Evolutionary conservation across 148 eudicot species (phyloP), one percentile per base, ranked within the genome.

Genomic region (Fagopyrum tataricum): DNA sequence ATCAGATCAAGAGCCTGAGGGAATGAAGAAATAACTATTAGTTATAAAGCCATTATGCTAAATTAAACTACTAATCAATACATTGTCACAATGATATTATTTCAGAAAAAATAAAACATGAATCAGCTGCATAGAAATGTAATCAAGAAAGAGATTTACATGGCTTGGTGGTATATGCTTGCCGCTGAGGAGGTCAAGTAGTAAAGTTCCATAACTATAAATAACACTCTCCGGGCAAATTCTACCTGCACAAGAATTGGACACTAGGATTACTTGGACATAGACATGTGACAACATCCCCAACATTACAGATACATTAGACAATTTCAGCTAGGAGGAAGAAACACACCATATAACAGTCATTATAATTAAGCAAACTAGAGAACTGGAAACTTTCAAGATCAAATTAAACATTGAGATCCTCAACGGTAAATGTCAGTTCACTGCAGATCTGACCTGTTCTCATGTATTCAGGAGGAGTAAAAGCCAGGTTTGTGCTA

Each of bases 401-500:
- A 52, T 52, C 17, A 52, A 6, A 52, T 17, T 17, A 17, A 52
- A 52, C 58, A 52, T 52, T 17, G 58, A 52, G 23, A 52, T 52
- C 10, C 31, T 31, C 43, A 13, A 4, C 44, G 40, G 43, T n/a
- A 13, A 67, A 10, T 39, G 15, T 67, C 31, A 31, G 11, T 43
- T 21, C 61, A 49, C 44, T 74, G 74, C 48, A 58, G 74, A 9
- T 21, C 58, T 71, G 42, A 91, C 97, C 97, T 86, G 97, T 89
- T 78, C 89, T 89, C 83, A 91, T 79, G 80, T 91, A 91, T 74
- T 91, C 97, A 58, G 97, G 97, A 73, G 97, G 97, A 71, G 97
- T 89, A 84, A 91, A 91, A 72, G 97, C 95, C 80, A 89, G 78
- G 78, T 91, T 91, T 46, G 97, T 89, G 81, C 97, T 91, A 56